A percentile compares a stretch with the other conserved stretches of the same genome.
Conservation (phyloP, 2,329 filamentous ascomycete species). For the Triangularia setosa region DNA sequence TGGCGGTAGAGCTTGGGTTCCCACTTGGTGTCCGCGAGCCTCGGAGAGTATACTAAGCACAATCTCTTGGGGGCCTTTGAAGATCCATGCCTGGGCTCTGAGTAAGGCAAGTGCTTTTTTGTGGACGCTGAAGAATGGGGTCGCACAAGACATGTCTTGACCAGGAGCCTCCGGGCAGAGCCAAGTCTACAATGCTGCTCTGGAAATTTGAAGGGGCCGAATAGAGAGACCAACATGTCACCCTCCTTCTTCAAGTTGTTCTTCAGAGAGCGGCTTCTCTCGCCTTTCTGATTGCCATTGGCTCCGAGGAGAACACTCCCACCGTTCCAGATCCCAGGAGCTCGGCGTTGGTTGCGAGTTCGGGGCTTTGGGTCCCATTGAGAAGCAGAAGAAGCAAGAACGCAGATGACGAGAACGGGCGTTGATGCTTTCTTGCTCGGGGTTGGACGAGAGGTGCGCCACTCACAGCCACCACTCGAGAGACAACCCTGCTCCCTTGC, state of each 20-base stretch:
- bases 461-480: background rate
- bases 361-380: background rate
- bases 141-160: background rate
- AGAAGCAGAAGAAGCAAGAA: background rate
- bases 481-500: background rate
- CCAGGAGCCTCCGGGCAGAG: background rate
- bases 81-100: background rate
- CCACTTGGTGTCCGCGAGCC: background rate
- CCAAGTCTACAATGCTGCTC: background rate
- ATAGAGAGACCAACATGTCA: background rate
- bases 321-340: background rate
- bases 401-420: background rate
- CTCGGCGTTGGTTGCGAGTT: background rate
- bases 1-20: background rate
- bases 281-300: background rate
- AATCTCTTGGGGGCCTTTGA: background rate
- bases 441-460: background rate
- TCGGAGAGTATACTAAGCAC: background rate
- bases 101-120: background rate
- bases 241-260: background rate
- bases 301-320: background rate
- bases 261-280: no score
- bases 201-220: background rate
- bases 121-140: background rate
- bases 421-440: background rate